A percentile compares a stretch with the other conserved stretches of the same genome.
phyloP scores from a whole-genome alignment of 2,329 filamentous ascomycete genomes.

The Penicillium brevicompactum region DNA sequence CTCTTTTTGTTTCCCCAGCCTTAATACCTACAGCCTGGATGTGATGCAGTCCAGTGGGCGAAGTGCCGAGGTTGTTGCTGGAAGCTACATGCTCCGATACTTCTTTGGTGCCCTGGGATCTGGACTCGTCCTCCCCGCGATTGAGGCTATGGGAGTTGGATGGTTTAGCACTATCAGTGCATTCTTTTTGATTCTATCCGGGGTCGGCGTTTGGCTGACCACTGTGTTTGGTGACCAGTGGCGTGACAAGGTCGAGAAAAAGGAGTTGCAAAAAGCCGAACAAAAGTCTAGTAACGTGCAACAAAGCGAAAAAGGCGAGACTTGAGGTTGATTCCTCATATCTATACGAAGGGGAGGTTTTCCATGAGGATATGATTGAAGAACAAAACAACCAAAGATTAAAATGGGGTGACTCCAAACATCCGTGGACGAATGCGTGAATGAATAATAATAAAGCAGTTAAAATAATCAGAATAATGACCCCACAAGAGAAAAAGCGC shows the following conservation, averaged over 20 bases:
- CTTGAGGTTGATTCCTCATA: background rate
- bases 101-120: conserved; percentile 71
- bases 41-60: conserved; percentile 67
- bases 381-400: background rate
- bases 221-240: conserved; percentile 55
- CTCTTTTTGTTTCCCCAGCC: conserved; percentile 74
- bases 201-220: conserved; percentile 51
- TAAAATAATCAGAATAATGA: background rate
- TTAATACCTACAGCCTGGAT: conserved; percentile 82
- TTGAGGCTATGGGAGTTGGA: conserved; percentile 74
- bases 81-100: conserved; percentile 79
- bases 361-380: background rate
- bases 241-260: conserved; percentile 57
- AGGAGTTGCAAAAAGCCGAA: conserved; percentile 41
- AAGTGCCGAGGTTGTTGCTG: conserved; percentile 73
- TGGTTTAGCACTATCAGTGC: conserved; percentile 77
- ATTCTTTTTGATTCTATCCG: conserved; percentile 54
- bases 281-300: conserved; percentile 9
- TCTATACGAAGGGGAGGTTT: background rate
- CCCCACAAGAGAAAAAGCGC: no score
- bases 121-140: conserved; percentile 71
- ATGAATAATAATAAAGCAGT: background rate
- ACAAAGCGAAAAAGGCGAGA: conserved; percentile 7
- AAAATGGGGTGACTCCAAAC: background rate
- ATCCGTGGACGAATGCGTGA: background rate